These are phyloP conservation scores for Aspergillus awamori DNA, from an alignment of 2,329 filamentous ascomycete species.

Conservation along the genomic window DNA sequence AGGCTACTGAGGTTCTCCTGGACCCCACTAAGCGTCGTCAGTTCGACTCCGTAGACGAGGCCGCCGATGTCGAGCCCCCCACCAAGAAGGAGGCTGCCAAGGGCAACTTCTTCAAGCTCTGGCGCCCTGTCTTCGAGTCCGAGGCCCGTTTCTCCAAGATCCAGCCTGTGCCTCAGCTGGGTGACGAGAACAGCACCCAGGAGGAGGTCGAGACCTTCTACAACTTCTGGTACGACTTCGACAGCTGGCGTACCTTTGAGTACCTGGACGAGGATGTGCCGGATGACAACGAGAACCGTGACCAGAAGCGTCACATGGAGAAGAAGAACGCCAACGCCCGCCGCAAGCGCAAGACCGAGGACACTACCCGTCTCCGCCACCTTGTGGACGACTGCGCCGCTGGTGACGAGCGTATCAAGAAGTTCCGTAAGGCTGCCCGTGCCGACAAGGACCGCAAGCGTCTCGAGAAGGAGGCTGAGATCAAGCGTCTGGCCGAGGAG, in stretches of 20 bases:
- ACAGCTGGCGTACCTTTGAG: constrained; percentile 96
- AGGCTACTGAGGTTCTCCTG: constrained; percentile 88
- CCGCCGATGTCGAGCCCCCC: constrained; percentile 87
- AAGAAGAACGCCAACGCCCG: constrained; percentile 97
- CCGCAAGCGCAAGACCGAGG: constrained; percentile 99
- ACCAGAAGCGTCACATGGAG: constrained; percentile 98
- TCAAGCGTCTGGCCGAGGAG: constrained; percentile 84
- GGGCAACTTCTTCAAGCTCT: constrained; percentile 93
- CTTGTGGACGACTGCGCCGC: constrained; percentile 84
- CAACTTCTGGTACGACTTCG: constrained; percentile 99
- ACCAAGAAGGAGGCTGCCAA: constrained; percentile 86
- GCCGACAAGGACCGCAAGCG: constrained; percentile 96
- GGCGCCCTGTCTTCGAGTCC: constrained; percentile 85
- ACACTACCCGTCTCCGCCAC: constrained; percentile 86
- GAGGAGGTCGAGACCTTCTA: constrained; percentile 95
- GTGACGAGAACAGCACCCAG: constrained; percentile 79
- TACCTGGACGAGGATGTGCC: constrained; percentile 99
- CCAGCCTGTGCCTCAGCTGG: constrained; percentile 85
- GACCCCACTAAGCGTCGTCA: constrained; percentile 92
- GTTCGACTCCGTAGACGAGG: constrained; percentile 95
- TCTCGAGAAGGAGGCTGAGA: constrained; percentile 85
- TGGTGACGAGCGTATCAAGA: constrained; percentile 93
- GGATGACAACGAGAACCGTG: constrained; percentile 97
- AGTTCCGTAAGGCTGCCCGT: constrained; percentile 88
- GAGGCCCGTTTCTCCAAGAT: constrained; percentile 91